phyloP scores from a whole-genome alignment of 2,329 filamentous ascomycete species.

The Coniochaeta prunicola region DNA sequence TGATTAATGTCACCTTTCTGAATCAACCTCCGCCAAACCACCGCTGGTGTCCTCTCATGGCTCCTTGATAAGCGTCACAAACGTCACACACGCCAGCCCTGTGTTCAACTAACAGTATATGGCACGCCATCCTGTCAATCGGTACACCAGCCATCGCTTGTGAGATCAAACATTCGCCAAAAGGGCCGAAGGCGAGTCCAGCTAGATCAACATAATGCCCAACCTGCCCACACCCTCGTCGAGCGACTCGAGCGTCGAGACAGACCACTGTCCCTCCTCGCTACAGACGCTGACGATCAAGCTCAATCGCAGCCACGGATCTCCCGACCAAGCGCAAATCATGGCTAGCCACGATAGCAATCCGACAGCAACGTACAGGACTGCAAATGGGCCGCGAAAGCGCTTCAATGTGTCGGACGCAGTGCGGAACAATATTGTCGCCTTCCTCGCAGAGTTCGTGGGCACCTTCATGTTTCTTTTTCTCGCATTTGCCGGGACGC shows the following conservation, averaged over 20 bases:
- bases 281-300: not conserved
- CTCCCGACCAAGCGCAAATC: not conserved
- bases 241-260: not conserved
- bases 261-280: not conserved
- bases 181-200: not conserved
- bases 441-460: slow-evolving; percentile 32
- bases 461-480: slow-evolving; percentile 36
- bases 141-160: not conserved
- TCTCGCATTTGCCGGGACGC: slow-evolving; percentile 28
- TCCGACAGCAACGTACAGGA: not conserved
- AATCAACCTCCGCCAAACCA: not conserved
- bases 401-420: not conserved
- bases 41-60: not conserved
- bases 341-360: not conserved
- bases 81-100: not conserved
- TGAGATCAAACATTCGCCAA: not conserved
- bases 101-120: not conserved
- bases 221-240: not conserved
- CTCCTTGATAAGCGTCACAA: not conserved
- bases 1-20: not conserved
- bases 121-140: not conserved
- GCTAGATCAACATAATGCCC: not conserved
- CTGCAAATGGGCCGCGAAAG: not conserved
- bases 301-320: not conserved
- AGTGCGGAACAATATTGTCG: slow-evolving; percentile 20